Base-by-base conservation (phyloP, 352 stramenopile species). In the Globisporangium iwayamae region DNA sequence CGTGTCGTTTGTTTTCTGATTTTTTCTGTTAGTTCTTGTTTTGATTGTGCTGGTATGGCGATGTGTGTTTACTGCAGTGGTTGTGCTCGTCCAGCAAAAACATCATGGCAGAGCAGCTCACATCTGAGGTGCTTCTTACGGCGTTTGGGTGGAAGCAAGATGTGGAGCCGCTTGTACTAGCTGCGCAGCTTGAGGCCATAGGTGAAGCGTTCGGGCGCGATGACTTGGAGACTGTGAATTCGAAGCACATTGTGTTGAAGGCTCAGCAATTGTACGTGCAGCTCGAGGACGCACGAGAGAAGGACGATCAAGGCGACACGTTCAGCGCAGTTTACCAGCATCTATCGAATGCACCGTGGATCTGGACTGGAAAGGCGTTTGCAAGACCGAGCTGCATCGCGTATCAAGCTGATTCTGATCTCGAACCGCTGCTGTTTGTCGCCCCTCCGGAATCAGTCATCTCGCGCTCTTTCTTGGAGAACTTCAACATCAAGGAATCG, bases 341-440 rank as follows among this genome's bases (percentile, higher is more conserved):
- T 18, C 53, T 93, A 10, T 59, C 60, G 34, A 72, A 81, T 56
- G 62, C 72, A 20, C 45, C 73, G 9, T 93, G 85, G 85, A 76
- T 93, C 30, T 93, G 85, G 83, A 92, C 83, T 7, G 81, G 83
- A 25, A 84, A 78, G 50, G 36, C 28, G 1, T 92, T 91, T 74
- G 72, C 66, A 11, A 74, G 71, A 2, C 65, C 82, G 20, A 74
- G 71, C 6, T 78, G 89, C 70, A 66, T 93, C 16, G 85, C 85
- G 25, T 61, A 79, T 13, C 59, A 83, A 34, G 67, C 67, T 5
- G 75, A 87, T 10, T 30, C 63, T 36, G 67, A 67, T 6, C 61
- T 93, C 6, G 76, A 90, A 41, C 85, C 83, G 38, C 65, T 93
- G 18, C 64, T 93, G 43, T 90, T 81, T 61, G 64, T 63, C 51